These are phyloP conservation scores for Kazachstania sp. DNA, from an alignment of 1,139 yeast genomes.

Conservation along the genomic window DNA sequence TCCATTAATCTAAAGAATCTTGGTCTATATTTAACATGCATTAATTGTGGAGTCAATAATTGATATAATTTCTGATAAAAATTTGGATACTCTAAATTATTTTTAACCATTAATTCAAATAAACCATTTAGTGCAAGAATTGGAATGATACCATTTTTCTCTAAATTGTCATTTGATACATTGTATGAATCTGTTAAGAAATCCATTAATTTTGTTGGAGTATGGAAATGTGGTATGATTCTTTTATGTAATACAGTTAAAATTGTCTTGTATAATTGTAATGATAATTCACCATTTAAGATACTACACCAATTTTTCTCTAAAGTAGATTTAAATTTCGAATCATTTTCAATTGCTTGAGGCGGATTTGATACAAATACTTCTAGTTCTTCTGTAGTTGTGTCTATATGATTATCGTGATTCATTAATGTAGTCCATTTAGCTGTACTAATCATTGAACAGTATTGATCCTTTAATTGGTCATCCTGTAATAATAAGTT, in stretches of 20 bases:
- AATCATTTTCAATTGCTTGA: constrained; percentile 43
- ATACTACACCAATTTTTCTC: constrained; percentile 60
- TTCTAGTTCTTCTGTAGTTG: constrained; percentile 29
- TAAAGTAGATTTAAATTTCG: constrained; percentile 54
- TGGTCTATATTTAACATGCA: constrained; percentile 74
- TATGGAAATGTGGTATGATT: constrained; percentile 69
- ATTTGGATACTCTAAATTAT: constrained; percentile 87
- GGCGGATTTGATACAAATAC: constrained; percentile 44
- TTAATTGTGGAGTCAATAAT: constrained; percentile 62
- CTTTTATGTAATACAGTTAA: constrained; percentile 71
- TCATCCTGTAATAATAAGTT: constrained; percentile 12
- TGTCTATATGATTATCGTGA: constrained; percentile 31
- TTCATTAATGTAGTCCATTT: constrained; percentile 35
- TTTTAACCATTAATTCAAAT: constrained; percentile 72
- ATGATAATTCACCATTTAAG: constrained; percentile 40
- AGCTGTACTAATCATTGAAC: constrained; percentile 16
- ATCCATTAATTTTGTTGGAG: constrained; percentile 84
- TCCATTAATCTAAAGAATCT: constrained; percentile 85
- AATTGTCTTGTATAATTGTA: constrained; percentile 57
- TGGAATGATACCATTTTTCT: constrained; percentile 52
- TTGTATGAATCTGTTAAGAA: constrained; percentile 81
- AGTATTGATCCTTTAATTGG: background rate
- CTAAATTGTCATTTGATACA: constrained; percentile 16
- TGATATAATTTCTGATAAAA: constrained; percentile 78
- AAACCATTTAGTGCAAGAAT: constrained; percentile 80